Percentiles rank a stretch among this genome's conserved stretches.
These are phyloP conservation scores for Chaetomium olivaceum DNA, from an alignment of 2,329 filamentous ascomycete species.

Conservation along the genomic window DNA sequence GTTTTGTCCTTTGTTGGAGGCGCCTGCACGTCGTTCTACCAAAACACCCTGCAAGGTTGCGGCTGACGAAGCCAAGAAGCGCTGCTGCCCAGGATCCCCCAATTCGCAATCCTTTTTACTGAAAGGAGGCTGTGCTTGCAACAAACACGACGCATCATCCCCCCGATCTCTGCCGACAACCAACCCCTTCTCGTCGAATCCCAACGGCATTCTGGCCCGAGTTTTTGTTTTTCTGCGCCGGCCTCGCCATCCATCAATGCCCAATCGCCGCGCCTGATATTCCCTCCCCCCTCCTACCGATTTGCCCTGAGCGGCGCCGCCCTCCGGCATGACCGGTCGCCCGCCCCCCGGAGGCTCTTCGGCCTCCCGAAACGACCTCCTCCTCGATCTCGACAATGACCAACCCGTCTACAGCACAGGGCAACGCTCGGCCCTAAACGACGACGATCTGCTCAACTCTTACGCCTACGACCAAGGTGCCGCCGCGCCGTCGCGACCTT, in stretches of 20 bases:
- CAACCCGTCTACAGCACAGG: conserved; percentile 73
- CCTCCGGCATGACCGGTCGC: conserved; percentile 62
- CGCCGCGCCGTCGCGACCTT: conserved; percentile 68
- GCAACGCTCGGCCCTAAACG: conserved; percentile 66
- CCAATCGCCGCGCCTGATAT: conserved; percentile 1
- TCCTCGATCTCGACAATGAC: conserved; percentile 73
- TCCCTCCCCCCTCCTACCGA: background rate
- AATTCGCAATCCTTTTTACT: conserved; percentile 24
- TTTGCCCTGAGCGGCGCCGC: conserved; percentile 34
- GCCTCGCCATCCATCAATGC: conserved; percentile 16
- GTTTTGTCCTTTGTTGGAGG: background rate
- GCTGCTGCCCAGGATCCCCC: conserved; percentile 13
- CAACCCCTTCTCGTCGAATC: background rate
- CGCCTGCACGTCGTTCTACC: background rate
- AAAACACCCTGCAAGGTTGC: conserved; percentile 7
- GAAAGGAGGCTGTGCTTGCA: conserved; percentile 29
- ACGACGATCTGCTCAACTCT: conserved; percentile 75
- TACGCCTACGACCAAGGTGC: conserved; percentile 71
- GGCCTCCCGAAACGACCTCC: conserved; percentile 57
- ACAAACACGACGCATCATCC: conserved; percentile 16
- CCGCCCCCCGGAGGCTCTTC: conserved; percentile 54
- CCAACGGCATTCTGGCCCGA: background rate
- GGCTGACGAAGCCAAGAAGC: conserved; percentile 21
- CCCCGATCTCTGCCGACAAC: background rate
- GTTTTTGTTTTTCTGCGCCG: background rate